Evolutionary conservation across 306 rosid genomes (phyloP), one percentile per base, ranked within the genome.

Genomic region (Mucuna pruriens): DNA sequence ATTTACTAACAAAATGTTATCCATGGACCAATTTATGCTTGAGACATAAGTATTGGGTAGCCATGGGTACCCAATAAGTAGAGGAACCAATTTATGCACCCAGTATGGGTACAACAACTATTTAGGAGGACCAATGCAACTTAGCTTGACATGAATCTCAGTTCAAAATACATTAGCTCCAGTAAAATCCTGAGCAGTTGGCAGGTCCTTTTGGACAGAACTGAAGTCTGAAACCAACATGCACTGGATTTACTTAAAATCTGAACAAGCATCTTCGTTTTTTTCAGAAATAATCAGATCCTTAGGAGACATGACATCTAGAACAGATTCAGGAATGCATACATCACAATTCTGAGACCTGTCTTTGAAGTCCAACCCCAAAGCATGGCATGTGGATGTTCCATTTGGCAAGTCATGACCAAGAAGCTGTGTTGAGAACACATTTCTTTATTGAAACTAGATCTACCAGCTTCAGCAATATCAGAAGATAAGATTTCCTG

Each of bases 91-190:
- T n/a, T n/a, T 34, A 57, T 3, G 15, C 46, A 36, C 45, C 48
- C 16, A 64, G 34, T 39, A 20, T 8, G 46, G 26, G 71, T 34
- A n/a, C 48, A 34, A 64, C 19, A 62, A 13, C 49, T 66, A 64
- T 22, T 38, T 19, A 39, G 7, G 26, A 33, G 5, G 66, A 26
- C 15, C 11, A 58, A 29, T 13, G 39, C 67, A 61, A 6, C 70
- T 2, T 16, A 63, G 45, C 70, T 62, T 29, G 40, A 42, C 78
- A 39, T 9, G 63, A 10, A 48, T 75, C 57, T 80, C 79, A 76
- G 51, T 76, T 80, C 23, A 76, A 31, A 81, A 71, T 87, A 76
- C 42, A 82, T 83, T 88, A 89, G 89, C 90, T 86, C 64, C 83
- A 68, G 40, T 76, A 75, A 74, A 75, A 60, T 79, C 89, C 78